Base-by-base conservation (phyloP, 164 flowering plant genomes). In the Piper longum region DNA sequence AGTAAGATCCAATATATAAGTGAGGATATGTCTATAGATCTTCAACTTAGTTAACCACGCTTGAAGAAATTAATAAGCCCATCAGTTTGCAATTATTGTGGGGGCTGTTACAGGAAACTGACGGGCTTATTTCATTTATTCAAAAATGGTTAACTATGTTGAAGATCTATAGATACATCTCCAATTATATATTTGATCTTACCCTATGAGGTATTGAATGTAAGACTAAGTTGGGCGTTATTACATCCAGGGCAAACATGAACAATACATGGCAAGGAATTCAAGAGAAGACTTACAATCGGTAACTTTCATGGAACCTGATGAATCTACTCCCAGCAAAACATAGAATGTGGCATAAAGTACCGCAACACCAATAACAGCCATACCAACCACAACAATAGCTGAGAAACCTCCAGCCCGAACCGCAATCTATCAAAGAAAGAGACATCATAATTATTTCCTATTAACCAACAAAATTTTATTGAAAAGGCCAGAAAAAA, bases 381-480 rank as follows among this genome's bases (percentile, higher is more conserved):
- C 96, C 97, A 93, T 85, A 57, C 96, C 97, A 70, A 93, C 97
- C 70, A 93, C 99, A 66, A 91, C 78, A 69, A 93, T 42, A 48
- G 99, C 96, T 59, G 97, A 93, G 72, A 93, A 83, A 62, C 99
- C 99, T 78, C 99, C 99, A 74, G 99, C 99, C 69, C 99, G 95
- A 61, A 87, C 89, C 72, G 99, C 99, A 65, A 93, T 58, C 99
- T 93, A 85, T 66, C 43, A 66, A 56, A 48, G 11, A 12, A 48
- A 48, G 12, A 48, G 9, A 48, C 14, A 48, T 26, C 36, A 26
- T 26, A 26, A 26, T 26, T 26, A 26, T 26, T 26, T 26, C 36
- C 36, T 26, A 26, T 26, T 26, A 26, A 1, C 36, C 36, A 26
- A 26, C 36, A 26, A 26, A 26, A 7, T 1, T 41, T 43, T 61